Percentiles rank a stretch among this genome's conserved stretches.
These are phyloP conservation scores for Alternaria triticina DNA, from an alignment of 2,329 filamentous ascomycete genomes.

Conservation along the genomic window DNA sequence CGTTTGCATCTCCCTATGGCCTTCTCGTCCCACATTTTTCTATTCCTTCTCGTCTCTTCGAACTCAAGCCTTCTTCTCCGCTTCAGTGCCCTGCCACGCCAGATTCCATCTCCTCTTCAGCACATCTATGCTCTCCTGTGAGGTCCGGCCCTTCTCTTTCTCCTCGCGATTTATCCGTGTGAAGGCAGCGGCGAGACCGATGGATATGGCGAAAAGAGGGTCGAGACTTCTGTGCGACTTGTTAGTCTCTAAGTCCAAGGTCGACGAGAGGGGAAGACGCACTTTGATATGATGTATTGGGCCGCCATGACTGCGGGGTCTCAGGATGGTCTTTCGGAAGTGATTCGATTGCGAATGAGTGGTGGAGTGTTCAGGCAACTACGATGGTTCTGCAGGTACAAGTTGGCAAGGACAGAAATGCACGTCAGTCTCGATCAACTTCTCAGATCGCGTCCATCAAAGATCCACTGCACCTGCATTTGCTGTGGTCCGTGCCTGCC, in stretches of 20 bases:
- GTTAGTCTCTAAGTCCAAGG: not conserved
- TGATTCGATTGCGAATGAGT: not conserved
- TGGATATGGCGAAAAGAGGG: conserved; percentile 57
- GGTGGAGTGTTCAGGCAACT: not conserved
- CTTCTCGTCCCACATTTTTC: not conserved
- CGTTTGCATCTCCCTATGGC: not conserved
- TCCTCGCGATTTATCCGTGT: conserved; percentile 55
- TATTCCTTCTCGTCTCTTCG: not conserved
- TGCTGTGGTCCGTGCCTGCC: conserved; percentile 21
- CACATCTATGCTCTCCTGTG: conserved; percentile 48
- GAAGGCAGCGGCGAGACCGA: conserved; percentile 54
- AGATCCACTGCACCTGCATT: conserved; percentile 25
- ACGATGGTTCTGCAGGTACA: not conserved
- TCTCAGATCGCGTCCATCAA: conserved; percentile 9
- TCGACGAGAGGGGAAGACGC: conserved; percentile 5
- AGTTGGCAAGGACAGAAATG: not conserved
- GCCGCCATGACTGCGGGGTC: conserved; percentile 35
- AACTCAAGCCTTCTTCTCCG: not conserved
- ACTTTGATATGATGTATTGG: conserved; percentile 55
- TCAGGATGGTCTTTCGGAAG: not conserved
- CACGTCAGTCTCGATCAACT: conserved; percentile 18
- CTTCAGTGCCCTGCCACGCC: conserved; percentile 29
- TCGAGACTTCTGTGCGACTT: conserved; percentile 50
- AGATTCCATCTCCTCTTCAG: conserved; percentile 48
- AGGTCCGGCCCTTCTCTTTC: conserved; percentile 53